Evolutionary conservation across 495 filamentous ascomycete genomes (phyloP).

Genomic region (Penicillium bovifimosum): DNA sequence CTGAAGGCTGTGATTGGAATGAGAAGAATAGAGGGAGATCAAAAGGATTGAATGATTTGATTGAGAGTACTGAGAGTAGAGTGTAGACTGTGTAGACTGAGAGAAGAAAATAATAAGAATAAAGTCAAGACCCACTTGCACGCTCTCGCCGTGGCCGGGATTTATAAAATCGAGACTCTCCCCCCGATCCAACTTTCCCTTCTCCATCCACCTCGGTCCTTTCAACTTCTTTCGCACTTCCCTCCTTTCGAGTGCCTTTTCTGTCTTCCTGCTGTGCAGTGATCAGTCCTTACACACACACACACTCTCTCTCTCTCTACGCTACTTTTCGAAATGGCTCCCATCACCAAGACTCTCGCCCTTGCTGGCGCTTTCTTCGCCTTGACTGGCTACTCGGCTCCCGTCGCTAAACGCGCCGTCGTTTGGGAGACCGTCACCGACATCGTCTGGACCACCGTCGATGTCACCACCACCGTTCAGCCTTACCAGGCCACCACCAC

Average conservation of each 20-base stretch:
- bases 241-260: conserved; percentile 25
- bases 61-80: too few species aligned
- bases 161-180: conserved; percentile 4
- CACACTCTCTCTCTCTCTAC: conserved; percentile 11
- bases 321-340: conserved; percentile 31
- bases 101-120: too few species aligned
- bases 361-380: conserved; percentile 39
- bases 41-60: too few species aligned
- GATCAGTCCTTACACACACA: conserved; percentile 16
- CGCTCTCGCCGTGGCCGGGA: background rate
- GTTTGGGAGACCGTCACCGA: conserved; percentile 32
- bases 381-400: conserved; percentile 30
- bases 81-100: too few species aligned
- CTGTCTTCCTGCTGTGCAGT: conserved; percentile 38
- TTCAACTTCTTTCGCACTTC: conserved; percentile 18
- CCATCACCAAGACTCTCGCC: conserved; percentile 39
- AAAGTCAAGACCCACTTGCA: too few species aligned
- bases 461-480: conserved; percentile 41
- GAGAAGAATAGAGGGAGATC: too few species aligned
- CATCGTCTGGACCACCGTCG: conserved; percentile 38
- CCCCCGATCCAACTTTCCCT: conserved; percentile 4
- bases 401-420: conserved; percentile 36
- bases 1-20: background rate
- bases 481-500: conserved; percentile 16
- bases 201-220: background rate